These are phyloP conservation scores for Graphilbum sp. DNA, from an alignment of 2,329 filamentous ascomycete species.

Conservation along the genomic window DNA sequence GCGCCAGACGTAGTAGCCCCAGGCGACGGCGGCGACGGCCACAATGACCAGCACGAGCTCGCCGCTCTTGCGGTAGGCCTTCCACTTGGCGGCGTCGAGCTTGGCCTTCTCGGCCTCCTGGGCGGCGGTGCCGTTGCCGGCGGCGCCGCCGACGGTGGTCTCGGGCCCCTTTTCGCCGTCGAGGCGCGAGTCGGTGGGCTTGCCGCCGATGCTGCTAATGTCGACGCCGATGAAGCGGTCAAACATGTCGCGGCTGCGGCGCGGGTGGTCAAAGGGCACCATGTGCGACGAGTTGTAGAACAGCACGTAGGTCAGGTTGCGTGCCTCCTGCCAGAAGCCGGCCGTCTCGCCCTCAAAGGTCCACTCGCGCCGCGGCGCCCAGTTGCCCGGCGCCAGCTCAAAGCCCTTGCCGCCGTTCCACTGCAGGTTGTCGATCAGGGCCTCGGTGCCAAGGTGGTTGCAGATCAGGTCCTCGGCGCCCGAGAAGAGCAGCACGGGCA, in stretches of 20 bases:
- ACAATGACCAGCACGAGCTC: slow-evolving; percentile 76
- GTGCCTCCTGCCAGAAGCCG: slow-evolving; percentile 85
- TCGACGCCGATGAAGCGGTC: slow-evolving; percentile 92
- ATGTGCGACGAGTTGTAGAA: slow-evolving; percentile 96
- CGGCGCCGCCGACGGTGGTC: slow-evolving; percentile 59
- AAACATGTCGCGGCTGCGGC: slow-evolving; percentile 84
- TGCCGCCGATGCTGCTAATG: slow-evolving; percentile 72
- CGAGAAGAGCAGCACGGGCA: slow-evolving; percentile 77
- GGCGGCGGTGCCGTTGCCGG: slow-evolving; percentile 37
- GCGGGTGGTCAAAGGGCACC: slow-evolving; percentile 88
- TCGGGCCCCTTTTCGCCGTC: slow-evolving; percentile 72
- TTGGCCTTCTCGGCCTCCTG: slow-evolving; percentile 52
- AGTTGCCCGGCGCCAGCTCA: slow-evolving; percentile 69
- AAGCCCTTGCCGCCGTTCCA: slow-evolving; percentile 92
- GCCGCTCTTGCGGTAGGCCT: slow-evolving; percentile 74
- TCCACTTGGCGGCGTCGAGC: slow-evolving; percentile 73
- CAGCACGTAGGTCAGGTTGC: slow-evolving; percentile 88
- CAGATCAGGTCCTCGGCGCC: slow-evolving; percentile 91
- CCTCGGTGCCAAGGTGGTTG: slow-evolving; percentile 90
- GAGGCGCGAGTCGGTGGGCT: slow-evolving; percentile 60
- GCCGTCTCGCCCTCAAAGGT: slow-evolving; percentile 77
- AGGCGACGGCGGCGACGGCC: slow-evolving; percentile 51
- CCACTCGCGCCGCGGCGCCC: slow-evolving; percentile 88
- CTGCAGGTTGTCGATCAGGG: slow-evolving; percentile 72
- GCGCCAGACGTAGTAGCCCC: slow-evolving; percentile 58